phyloP scores from a whole-genome alignment of 352 stramenopile genomes.

The Globisporangium barbulae region DNA sequence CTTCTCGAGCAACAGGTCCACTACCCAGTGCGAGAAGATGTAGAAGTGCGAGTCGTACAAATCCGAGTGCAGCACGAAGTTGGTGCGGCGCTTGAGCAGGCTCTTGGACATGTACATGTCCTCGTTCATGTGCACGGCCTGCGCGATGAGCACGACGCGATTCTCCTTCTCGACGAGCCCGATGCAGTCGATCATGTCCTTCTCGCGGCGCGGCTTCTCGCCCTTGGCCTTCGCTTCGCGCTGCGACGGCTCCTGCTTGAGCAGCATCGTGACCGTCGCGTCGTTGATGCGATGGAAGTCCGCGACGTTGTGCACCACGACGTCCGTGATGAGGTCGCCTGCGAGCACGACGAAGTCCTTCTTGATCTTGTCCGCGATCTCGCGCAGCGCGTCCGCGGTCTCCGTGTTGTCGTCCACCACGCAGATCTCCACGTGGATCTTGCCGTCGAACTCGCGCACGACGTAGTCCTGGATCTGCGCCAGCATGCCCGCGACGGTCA shows the following conservation, averaged over 20 bases:
- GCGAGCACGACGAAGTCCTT: slow-evolving; percentile 81
- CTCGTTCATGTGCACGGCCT: slow-evolving; percentile 80
- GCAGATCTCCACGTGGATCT: slow-evolving; percentile 73
- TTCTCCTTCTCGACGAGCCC: slow-evolving; percentile 62
- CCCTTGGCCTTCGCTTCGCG: slow-evolving; percentile 35
- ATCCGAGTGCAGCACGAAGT: slow-evolving; percentile 75
- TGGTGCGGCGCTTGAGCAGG: slow-evolving; percentile 65
- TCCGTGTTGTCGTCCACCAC: slow-evolving; percentile 72
- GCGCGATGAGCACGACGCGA: slow-evolving; percentile 65
- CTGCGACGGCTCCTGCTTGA: slow-evolving; percentile 45
- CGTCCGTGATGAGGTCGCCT: slow-evolving; percentile 76
- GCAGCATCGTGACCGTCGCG: slow-evolving; percentile 80
- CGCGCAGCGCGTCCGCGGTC: slow-evolving; percentile 66
- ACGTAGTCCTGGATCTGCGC: slow-evolving; percentile 74
- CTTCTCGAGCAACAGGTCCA: slow-evolving; percentile 75
- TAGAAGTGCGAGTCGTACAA: slow-evolving; percentile 84
- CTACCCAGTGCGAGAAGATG: slow-evolving; percentile 83
- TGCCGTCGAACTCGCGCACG: slow-evolving; percentile 74
- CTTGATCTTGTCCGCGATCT: slow-evolving; percentile 75
- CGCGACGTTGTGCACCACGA: slow-evolving; percentile 75
- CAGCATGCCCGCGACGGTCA: slow-evolving; percentile 58
- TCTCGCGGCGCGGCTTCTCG: slow-evolving; percentile 72
- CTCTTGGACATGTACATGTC: slow-evolving; percentile 77
- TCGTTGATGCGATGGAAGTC: slow-evolving; percentile 84
- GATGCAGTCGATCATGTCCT: slow-evolving; percentile 84